Evolutionary conservation across 2,329 filamentous ascomycete genomes (phyloP).

Genomic region (Penicillium sp.): DNA sequence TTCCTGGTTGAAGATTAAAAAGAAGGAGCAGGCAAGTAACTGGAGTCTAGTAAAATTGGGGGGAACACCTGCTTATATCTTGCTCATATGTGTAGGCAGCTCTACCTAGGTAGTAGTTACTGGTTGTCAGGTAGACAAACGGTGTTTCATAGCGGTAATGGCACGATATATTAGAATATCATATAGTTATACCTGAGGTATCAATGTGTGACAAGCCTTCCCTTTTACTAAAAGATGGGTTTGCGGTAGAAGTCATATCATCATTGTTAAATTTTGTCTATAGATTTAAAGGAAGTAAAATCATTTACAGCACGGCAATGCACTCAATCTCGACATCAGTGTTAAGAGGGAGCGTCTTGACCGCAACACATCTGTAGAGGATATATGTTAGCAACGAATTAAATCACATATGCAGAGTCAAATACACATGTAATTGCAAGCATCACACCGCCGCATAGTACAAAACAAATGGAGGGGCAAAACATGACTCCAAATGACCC

Average conservation of each 20-base stretch:
- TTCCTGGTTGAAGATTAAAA: too few species aligned
- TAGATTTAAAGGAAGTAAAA: not conserved
- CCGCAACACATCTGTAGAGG: slow-evolving; percentile 67
- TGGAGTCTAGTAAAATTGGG: too few species aligned
- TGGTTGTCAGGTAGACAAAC: too few species aligned
- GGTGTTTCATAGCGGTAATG: too few species aligned
- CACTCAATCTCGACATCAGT: slow-evolving; percentile 89
- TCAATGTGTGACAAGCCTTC: too few species aligned
- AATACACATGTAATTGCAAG: not conserved
- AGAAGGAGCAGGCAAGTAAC: too few species aligned
- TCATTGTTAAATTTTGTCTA: not conserved
- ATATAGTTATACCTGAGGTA: too few species aligned
- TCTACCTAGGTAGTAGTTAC: too few species aligned
- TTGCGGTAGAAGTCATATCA: not conserved
- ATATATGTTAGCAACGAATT: not conserved
- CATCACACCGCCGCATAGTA: not conserved
- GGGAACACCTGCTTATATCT: too few species aligned
- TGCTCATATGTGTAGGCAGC: too few species aligned
- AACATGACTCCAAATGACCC: not conserved
- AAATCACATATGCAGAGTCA: not conserved
- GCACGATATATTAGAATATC: too few species aligned
- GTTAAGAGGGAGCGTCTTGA: slow-evolving; percentile 82
- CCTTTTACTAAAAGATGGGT: not conserved
- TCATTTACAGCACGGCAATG: slow-evolving; percentile 63
- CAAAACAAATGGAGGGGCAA: not conserved